Base-by-base conservation (phyloP, 805 yeast genomes). In the Candida nitratophila region DNA sequence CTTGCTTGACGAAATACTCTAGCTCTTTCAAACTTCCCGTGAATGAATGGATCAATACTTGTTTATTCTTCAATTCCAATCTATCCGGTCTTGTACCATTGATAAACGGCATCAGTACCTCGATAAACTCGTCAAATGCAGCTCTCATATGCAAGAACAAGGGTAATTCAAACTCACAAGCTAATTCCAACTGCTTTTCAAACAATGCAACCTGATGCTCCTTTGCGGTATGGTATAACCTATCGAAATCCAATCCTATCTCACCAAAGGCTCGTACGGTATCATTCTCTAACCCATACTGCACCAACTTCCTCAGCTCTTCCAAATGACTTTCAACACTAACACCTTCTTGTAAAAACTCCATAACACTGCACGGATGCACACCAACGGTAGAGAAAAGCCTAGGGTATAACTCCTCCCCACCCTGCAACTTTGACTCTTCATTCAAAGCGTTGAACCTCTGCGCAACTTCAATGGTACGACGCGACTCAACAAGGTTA, bases 1-100 rank as follows among this genome's bases (percentile, higher is more conserved):
- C 88, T 40, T 77, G 60, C 0, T 65, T 65, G 19, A 90, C 60
- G 24, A 89, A 55, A 42, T 70, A 68, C 6, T 70, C 53, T 49
- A 88, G 62, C 50, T 93, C 97, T 5, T 69, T 74, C 15, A 60
- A 45, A 0, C 88, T 70, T 2, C 97, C 99, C 0, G 99, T 91
- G 62, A 91, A 93, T 1, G 98, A 90, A 62, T 93, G 99, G 1
- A 93, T 91, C 7, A 93, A 91, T n/a, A 93, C 91, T 35, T 77
- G 74, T 5, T 52, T 50, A 42, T 71, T 72, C 10, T 47, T 44
- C 42, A 70, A 56, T 33, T 20, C 15, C 20, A 54, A 37, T 1
- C 55, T 55, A 38, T 54, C 56, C 2, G 63, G 50, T 31, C 66
- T 54, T 0, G 73, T 74, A 1, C 70, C 69, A 1, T 64, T 61